Evolutionary conservation across 352 stramenopile species (phyloP).

Genomic region (Phytophthora nicotianae): DNA sequence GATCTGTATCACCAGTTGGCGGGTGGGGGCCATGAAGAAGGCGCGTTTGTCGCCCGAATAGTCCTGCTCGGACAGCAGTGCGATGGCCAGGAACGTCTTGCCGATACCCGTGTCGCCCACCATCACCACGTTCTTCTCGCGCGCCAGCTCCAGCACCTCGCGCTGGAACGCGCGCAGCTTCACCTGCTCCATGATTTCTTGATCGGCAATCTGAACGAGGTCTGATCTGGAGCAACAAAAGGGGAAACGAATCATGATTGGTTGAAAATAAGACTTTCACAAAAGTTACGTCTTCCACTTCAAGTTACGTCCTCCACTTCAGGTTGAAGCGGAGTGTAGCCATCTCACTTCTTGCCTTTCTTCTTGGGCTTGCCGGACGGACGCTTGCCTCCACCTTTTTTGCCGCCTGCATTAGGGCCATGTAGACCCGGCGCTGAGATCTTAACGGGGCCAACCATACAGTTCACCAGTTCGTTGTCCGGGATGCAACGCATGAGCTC

Average conservation of each 20-base stretch:
- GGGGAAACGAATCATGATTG: conserved; percentile 14
- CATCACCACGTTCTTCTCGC: conserved; percentile 83
- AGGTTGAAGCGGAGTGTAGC: conserved; percentile 24
- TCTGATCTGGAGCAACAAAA: conserved; percentile 10
- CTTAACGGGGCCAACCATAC: conserved; percentile 92
- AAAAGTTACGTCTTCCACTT: conserved; percentile 9
- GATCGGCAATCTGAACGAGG: conserved; percentile 1
- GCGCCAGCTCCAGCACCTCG: conserved; percentile 69
- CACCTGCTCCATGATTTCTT: conserved; percentile 35
- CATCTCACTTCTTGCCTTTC: conserved; percentile 42
- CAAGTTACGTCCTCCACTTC: conserved; percentile 7
- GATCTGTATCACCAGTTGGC: conserved; percentile 85
- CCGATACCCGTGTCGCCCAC: conserved; percentile 84
- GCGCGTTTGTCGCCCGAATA: conserved; percentile 68
- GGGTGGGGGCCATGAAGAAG: conserved; percentile 83
- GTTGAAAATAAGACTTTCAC: conserved; percentile 13
- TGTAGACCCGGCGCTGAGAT: conserved; percentile 79
- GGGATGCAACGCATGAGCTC: conserved; percentile 90
- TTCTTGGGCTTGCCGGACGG: conserved; percentile 39
- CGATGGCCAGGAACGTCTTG: conserved; percentile 87
- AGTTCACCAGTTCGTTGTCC: conserved; percentile 90
- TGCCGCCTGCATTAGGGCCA: conserved; percentile 34
- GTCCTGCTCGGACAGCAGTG: conserved; percentile 75
- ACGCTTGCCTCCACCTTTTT: conserved; percentile 44
- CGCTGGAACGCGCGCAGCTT: conserved; percentile 75